Base-by-base conservation (phyloP, 73 alveolate species). In the Stentor roeselii region DNA sequence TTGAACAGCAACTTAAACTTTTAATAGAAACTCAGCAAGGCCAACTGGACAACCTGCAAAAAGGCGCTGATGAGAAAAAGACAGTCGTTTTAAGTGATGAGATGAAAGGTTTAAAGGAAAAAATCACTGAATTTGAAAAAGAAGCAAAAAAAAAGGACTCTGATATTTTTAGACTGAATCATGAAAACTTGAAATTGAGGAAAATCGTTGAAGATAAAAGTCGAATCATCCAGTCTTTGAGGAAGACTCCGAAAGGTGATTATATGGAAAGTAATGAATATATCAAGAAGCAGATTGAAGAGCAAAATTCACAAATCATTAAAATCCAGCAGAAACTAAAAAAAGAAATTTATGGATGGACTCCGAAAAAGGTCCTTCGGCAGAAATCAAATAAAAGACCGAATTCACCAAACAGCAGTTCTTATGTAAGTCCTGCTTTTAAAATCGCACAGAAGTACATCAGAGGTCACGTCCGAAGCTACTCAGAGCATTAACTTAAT, bases 1-100 rank as follows among this genome's bases (percentile, higher is more conserved):
- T 92, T 42, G 98, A 93, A 59, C 86, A 95, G 78, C 90, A 93
- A 59, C 88, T 95, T 75, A 95, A 93, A 89, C 86, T 95, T 39
- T 96, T 91, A 67, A 92, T 91, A 58, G 98, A 93, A 59, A 94
- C 84, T 50, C 86, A 88, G 39, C 82, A 88, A 74, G 87, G 86
- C 60, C 88, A 93, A 84, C 82, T 85, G 42, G 98, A 93, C 83
- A 89, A 91, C 58, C 75, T 89, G 21, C 93, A 93, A 91, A 93
- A 35, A 41, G 38, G 42, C 60, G 78, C 74, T 36, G 60, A 74
- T 3, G 14, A 82, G 14, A n/a, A 1, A 15, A 67, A 67, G 34
- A 67, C 6, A 50, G 67, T 50, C 6, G 21, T 11, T 6, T 21
- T 11, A 11, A 21, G 21, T 11, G 21, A 50, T 21, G 67, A 50